Evolutionary conservation across 305 asterid genomes (phyloP), one percentile per base, ranked within the genome.

Genomic region (Ilex paraguariensis): DNA sequence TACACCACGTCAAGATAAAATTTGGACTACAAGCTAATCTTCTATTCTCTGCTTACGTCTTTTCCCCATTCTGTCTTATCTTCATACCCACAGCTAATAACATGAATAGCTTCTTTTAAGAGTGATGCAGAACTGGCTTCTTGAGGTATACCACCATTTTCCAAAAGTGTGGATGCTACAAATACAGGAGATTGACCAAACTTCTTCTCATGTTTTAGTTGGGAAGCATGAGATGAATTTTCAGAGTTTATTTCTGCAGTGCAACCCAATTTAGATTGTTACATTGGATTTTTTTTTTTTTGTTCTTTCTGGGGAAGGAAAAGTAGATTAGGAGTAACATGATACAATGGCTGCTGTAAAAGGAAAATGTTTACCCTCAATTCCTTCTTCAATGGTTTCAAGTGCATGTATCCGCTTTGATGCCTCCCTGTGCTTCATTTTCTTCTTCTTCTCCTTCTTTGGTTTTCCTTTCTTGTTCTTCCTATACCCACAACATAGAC

Each of bases 41-140:
- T 36, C 42, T 4, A 36, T 4, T 36, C 42, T 36, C 42, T 8
- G 9, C 7, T 36, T 79, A 88, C 98, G 84, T 91, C 98, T 72
- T 82, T 88, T 73, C 98, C 98, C 98, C 98, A 91, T 69, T 91
- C 98, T 3, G 96, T 79, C 74, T 91, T 91, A 73, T 87, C 96
- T 83, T 91, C 97, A 21, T 87, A 91, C n/a, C 93, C 94, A n/a
- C 98, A 91, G 84, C 93, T 77, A 72, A 91, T 91, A 16, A 87
- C 96, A 81, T 91, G 96, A 70, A 87, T 73, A 49, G 96, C 86
- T 79, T 91, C 98, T 56, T 86, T 76, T 56, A 88, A 65, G 36
- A 77, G 86, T 40, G 80, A 64, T 11, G 87, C 51, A 16, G 82
- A 57, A 69, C 77, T 75, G 61, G 67, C 74, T 5, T 75, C 70